Percentiles rank a stretch among this genome's conserved stretches.
phyloP scores from a whole-genome alignment of 805 yeast species.

The Nakazawaea holstii region DNA sequence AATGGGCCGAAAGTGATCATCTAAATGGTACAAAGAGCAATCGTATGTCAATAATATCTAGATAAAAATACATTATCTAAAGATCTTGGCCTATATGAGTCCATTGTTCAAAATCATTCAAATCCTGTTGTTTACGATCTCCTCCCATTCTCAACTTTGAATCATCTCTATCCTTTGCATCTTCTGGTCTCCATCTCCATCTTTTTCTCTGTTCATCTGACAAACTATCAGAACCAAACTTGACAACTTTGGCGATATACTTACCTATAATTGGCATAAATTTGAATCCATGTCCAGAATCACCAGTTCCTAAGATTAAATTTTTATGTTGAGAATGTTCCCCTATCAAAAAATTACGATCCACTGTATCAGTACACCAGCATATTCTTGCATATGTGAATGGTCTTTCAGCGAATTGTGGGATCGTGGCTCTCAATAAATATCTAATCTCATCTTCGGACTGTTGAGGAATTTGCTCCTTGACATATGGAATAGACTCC shows the following conservation, averaged over 20 bases:
- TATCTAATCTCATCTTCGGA: constrained; percentile 15
- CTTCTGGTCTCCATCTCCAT: constrained; percentile 26
- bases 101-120: constrained; percentile 7
- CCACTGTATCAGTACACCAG: constrained; percentile 32
- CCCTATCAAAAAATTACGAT: constrained; percentile 25
- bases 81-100: constrained; percentile 2
- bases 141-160: constrained; percentile 9
- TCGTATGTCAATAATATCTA: no score
- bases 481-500: constrained; percentile 7
- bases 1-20: no score
- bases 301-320: constrained; percentile 28
- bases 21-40: no score
- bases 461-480: constrained; percentile 14
- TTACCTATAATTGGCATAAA: constrained; percentile 29
- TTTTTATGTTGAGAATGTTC: constrained; percentile 20
- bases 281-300: constrained; percentile 31
- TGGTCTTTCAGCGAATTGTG: constrained; percentile 13
- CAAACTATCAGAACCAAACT: constrained; percentile 15
- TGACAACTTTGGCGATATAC: constrained; percentile 20
- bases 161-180: constrained; percentile 10
- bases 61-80: background rate
- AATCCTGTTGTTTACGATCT: constrained; percentile 7
- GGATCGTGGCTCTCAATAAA: constrained; percentile 15
- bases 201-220: constrained; percentile 14
- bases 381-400: constrained; percentile 32